Percentiles rank a stretch among this genome's conserved stretches.
Conservation (phyloP, 345 rosid species). For the Trapa incisa region DNA sequence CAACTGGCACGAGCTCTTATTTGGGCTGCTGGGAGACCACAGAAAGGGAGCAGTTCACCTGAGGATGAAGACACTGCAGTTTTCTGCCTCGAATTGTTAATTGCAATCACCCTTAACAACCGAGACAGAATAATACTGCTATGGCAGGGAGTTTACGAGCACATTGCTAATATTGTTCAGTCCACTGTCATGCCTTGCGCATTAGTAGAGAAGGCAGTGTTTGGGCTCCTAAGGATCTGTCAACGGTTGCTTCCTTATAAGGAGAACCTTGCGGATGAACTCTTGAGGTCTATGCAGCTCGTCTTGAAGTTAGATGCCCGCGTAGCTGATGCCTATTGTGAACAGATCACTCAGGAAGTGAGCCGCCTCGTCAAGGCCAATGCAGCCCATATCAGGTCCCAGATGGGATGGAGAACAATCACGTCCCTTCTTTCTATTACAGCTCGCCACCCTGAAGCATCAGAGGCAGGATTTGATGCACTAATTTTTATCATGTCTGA, state of each 20-base stretch:
- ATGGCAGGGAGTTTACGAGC: constrained; percentile 98
- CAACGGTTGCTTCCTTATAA: constrained; percentile 95
- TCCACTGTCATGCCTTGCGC: constrained; percentile 93
- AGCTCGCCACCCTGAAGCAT: constrained; percentile 95
- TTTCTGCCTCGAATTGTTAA: constrained; percentile 90
- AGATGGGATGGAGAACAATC: constrained; percentile 88
- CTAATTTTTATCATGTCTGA: constrained; percentile 74
- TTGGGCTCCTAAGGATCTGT: constrained; percentile 92
- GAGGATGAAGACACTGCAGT: constrained; percentile 99
- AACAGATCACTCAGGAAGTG: constrained; percentile 89
- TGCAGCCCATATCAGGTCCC: constrained; percentile 85
- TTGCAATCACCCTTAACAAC: constrained; percentile 91
- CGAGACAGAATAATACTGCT: constrained; percentile 85
- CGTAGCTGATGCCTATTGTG: constrained; percentile 96
- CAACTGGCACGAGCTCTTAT: constrained; percentile 92
- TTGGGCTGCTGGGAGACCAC: constrained; percentile 97
- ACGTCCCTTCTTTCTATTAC: constrained; percentile 85
- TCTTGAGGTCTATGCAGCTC: constrained; percentile 90
- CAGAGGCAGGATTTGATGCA: constrained; percentile 88
- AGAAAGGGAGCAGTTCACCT: constrained; percentile 77
- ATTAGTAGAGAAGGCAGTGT: constrained; percentile 88
- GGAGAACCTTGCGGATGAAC: constrained; percentile 96
- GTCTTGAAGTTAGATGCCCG: constrained; percentile 95
- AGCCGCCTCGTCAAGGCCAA: constrained; percentile 93
- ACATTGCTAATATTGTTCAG: constrained; percentile 91